phyloP scores from a whole-genome alignment of 1,284 basidiomycete genomes.

The Amylostereum chailletii region DNA sequence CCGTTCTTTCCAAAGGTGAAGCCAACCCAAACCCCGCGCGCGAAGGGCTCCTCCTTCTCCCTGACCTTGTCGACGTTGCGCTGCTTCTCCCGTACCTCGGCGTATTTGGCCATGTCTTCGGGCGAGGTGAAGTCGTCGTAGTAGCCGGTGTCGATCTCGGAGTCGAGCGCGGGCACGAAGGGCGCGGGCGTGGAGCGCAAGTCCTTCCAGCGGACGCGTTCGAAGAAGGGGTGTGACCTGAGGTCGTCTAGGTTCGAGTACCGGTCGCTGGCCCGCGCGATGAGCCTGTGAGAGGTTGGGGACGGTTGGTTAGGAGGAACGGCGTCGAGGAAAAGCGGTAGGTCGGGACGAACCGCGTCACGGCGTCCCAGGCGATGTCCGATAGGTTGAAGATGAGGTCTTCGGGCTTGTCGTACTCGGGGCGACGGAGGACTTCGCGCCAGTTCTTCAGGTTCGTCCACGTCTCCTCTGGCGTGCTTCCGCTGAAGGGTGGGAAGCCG shows the following conservation, averaged over 20 bases:
- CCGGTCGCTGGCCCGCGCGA: conserved; percentile 73
- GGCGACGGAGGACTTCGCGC: conserved; percentile 84
- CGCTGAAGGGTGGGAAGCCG: conserved; percentile 97
- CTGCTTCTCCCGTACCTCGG: conserved; percentile 97
- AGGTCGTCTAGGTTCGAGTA: conserved; percentile 72
- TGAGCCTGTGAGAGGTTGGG: conserved; percentile 34
- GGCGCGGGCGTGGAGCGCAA: conserved; percentile 80
- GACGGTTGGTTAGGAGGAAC: conserved; percentile 4
- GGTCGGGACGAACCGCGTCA: conserved; percentile 56
- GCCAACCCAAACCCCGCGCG: conserved; percentile 88
- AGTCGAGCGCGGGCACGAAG: conserved; percentile 93
- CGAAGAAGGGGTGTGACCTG: conserved; percentile 81
- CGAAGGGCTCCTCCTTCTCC: conserved; percentile 74
- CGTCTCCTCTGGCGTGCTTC: conserved; percentile 92
- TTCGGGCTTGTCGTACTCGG: conserved; percentile 93
- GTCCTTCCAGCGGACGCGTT: conserved; percentile 65
- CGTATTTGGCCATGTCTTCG: conserved; percentile 98
- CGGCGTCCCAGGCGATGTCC: conserved; percentile 94
- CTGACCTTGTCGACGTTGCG: conserved; percentile 85
- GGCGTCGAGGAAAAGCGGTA: neutral
- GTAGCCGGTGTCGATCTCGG: conserved; percentile 94
- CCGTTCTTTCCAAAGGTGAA: conserved; percentile 96
- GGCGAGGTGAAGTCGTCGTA: conserved; percentile 93
- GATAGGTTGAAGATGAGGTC: conserved; percentile 96
- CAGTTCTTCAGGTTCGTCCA: conserved; percentile 99